Evolutionary conservation across 495 filamentous ascomycete species (phyloP).

Genomic region (Penicillium longicatenatum): DNA sequence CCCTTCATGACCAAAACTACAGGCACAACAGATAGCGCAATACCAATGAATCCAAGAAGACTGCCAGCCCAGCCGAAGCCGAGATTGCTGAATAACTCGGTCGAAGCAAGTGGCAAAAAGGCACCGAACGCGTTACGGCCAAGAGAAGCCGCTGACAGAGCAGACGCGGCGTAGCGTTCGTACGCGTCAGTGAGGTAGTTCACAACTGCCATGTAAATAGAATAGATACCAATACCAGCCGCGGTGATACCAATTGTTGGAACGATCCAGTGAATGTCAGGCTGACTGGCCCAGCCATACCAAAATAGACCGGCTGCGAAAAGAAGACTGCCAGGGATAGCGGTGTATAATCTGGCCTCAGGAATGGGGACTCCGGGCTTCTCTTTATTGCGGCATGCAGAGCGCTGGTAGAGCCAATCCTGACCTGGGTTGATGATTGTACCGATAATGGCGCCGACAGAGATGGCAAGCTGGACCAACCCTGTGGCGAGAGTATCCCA

Average conservation of each 20-base stretch:
- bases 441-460: conserved; percentile 43
- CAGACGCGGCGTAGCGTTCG: conserved; percentile 65
- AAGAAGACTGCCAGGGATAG: conserved; percentile 41
- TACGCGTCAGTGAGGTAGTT: conserved; percentile 78
- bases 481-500: conserved; percentile 38
- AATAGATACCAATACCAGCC: conserved; percentile 53
- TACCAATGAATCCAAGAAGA: conserved; percentile 43
- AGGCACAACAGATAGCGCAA: conserved; percentile 40
- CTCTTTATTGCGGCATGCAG: conserved; percentile 31
- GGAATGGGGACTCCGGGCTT: conserved; percentile 36
- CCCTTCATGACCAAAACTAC: conserved; percentile 40
- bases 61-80: conserved; percentile 48
- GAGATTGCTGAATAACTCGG: conserved; percentile 38
- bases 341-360: conserved; percentile 42
- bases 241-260: conserved; percentile 37
- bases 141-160: conserved; percentile 61
- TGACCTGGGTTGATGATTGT: conserved; percentile 45
- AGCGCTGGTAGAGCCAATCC: conserved; percentile 40
- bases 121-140: conserved; percentile 39
- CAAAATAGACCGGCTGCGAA: conserved; percentile 46
- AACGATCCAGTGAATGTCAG: conserved; percentile 42
- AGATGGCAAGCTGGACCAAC: conserved; percentile 43
- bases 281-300: conserved; percentile 42
- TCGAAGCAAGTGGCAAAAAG: conserved; percentile 41
- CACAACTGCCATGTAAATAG: conserved; percentile 58